Percentiles rank a stretch among this genome's conserved stretches.
These are phyloP conservation scores for Paraurostyla sp. DNA, from an alignment of 73 alveolate genomes.

Conservation along the genomic window DNA sequence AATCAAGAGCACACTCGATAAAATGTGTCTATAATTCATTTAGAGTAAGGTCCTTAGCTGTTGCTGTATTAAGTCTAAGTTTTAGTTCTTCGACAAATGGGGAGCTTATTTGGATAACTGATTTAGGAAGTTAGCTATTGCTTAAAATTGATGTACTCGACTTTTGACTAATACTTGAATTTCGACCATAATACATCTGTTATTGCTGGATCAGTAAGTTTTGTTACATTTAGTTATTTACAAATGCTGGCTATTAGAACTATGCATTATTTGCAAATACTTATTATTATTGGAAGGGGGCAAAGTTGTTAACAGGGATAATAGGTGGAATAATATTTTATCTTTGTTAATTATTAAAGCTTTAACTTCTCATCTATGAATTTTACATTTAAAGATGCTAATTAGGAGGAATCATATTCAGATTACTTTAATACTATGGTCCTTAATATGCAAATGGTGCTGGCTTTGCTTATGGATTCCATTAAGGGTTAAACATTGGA, in stretches of 20 bases:
- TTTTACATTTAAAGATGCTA: too few relatives aligned
- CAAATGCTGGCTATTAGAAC: neutral
- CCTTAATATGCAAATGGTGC: neutral
- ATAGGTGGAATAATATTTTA: neutral
- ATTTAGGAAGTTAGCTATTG: neutral
- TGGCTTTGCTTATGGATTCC: too few relatives aligned
- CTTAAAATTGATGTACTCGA: neutral
- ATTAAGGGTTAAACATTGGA: too few relatives aligned
- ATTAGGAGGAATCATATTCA: neutral
- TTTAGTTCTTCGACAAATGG: constrained; percentile 36
- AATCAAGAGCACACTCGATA: constrained; percentile 79
- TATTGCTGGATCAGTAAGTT: neutral
- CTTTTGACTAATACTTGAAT: neutral
- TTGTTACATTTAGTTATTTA: neutral
- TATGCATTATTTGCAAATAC: neutral
- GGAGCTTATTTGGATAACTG: neutral
- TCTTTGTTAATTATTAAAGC: neutral
- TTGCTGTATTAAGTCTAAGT: neutral
- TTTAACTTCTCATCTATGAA: neutral
- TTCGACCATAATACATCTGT: neutral
- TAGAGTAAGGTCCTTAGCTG: constrained; percentile 11
- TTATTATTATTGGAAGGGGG: too few relatives aligned
- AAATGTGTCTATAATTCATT: constrained; percentile 74
- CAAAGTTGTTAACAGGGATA: neutral
- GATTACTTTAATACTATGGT: neutral